Percentiles rank a stretch among this genome's conserved stretches.
phyloP scores from a whole-genome alignment of 139 green algal species.

The Ettlia oleoabundans region DNA sequence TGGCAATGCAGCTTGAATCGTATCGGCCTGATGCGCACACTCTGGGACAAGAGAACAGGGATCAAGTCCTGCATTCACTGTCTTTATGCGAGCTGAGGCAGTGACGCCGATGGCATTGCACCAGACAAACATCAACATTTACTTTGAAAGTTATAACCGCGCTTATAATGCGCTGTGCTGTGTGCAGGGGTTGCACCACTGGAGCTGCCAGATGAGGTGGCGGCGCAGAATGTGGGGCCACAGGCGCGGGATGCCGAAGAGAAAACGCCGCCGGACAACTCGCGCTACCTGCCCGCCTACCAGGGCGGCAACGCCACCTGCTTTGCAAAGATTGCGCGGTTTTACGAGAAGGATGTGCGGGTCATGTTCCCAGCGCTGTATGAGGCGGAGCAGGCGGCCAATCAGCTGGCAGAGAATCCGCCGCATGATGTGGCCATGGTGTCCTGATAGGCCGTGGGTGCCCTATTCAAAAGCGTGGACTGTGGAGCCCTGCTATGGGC shows the following conservation, averaged over 20 bases:
- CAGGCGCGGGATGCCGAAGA: not conserved
- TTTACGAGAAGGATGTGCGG: slow-evolving; percentile 11
- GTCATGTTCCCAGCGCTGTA: slow-evolving; percentile 13
- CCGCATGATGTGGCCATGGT: no score
- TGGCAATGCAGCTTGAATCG: no score
- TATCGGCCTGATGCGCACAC: no score
- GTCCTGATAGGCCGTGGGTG: no score
- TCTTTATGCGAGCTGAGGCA: not conserved
- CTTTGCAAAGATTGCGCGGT: slow-evolving; percentile 13
- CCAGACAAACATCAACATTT: no score
- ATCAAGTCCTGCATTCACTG: not conserved
- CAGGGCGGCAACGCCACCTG: slow-evolving; percentile 6
- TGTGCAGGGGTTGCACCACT: slow-evolving; percentile 3
- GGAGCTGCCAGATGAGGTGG: slow-evolving; percentile 12
- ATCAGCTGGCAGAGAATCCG: no score
- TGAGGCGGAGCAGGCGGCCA: not conserved
- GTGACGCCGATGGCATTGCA: not conserved
- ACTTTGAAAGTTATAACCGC: no score
- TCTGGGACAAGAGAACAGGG: no score
- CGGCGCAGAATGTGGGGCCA: slow-evolving; percentile 12
- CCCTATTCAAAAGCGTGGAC: no score
- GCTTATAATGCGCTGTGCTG: no score
- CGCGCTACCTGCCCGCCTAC: slow-evolving; percentile 4
- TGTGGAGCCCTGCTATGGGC: no score
- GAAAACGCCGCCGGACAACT: not conserved